Evolutionary conservation across 257 asterid genomes (phyloP), one percentile per base, ranked within the genome.

Genomic region (Dorcoceras hygrometricum): DNA sequence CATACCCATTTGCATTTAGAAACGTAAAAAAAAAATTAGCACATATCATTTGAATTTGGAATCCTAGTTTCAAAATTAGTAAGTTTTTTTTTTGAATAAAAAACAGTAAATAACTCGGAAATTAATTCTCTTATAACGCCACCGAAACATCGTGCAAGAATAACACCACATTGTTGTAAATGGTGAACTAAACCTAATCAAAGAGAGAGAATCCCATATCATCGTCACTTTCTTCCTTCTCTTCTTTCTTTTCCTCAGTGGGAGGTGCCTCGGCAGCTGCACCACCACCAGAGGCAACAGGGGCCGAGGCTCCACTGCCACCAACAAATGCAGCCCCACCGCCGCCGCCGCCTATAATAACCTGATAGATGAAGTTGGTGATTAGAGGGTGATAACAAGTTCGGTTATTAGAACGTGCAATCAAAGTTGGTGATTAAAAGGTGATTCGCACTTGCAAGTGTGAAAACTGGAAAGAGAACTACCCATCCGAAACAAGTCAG

Each of bases 191-290:
- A 68, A 28, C 64, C 73, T 80, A 77, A 51, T 85, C 93, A 6
- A 87, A 90, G 28, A 90, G 97, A 8, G 86, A 78, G 78, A 89
- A 81, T 43, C 91, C 91, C 79, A 84, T 62, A 31, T 87, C 97
- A 0, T 86, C 95, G 0, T 90, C 97, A 27, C 89, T 86, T 77
- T 80, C 97, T 73, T 84, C 93, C 70, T 85, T 80, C 79, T 81
- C 88, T 76, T 87, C 88, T 72, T 81, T 81, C 80, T 80, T 79
- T 80, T 84, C 87, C 80, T 80, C 95, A 0, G 83, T 84, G 0
- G 88, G 74, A 58, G 95, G 69, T 22, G 83, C 90, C 67, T 80
- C 86, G 1, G 84, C 89, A 25, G 84, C 87, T 0, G 84, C 85
- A 9, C 79, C 89, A 55, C 87, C 89, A 50, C 86, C 79, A 2